phyloP scores from a whole-genome alignment of 1,284 basidiomycete genomes.

The Apiotrichum brassicae region DNA sequence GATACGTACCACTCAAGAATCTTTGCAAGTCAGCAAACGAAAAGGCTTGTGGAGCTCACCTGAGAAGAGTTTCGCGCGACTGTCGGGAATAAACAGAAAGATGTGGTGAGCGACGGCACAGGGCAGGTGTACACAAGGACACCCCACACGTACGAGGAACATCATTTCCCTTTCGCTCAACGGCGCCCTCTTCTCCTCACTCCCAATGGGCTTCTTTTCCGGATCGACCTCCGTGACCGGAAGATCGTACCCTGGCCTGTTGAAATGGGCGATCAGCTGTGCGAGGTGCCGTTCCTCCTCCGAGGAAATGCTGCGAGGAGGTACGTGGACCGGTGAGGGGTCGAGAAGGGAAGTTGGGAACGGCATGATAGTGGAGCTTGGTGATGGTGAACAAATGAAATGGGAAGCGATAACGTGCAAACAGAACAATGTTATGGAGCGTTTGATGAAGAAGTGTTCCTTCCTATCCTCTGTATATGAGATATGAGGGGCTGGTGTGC shows the following conservation, averaged over 20 bases:
- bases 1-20: conserved; percentile 1
- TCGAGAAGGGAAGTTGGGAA: conserved; percentile 5
- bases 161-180: conserved; percentile 39
- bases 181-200: conserved; percentile 4
- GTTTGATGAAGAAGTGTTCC: no score
- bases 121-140: no score
- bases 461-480: no score
- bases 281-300: conserved; percentile 3
- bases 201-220: no score
- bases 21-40: background rate
- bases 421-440: no score
- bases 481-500: no score
- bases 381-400: background rate
- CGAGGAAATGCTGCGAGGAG: background rate
- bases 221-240: conserved; percentile 15
- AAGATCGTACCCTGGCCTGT: conserved; percentile 17
- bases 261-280: conserved; percentile 26
- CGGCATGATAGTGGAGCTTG: background rate
- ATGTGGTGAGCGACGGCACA: no score
- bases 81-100: background rate
- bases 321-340: background rate
- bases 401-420: background rate
- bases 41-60: background rate
- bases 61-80: background rate
- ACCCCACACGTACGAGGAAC: conserved; percentile 31